Evolutionary conservation across 2,329 filamentous ascomycete genomes (phyloP), one percentile per base, ranked within the genome.

Genomic region (Botrytis elliptica): DNA sequence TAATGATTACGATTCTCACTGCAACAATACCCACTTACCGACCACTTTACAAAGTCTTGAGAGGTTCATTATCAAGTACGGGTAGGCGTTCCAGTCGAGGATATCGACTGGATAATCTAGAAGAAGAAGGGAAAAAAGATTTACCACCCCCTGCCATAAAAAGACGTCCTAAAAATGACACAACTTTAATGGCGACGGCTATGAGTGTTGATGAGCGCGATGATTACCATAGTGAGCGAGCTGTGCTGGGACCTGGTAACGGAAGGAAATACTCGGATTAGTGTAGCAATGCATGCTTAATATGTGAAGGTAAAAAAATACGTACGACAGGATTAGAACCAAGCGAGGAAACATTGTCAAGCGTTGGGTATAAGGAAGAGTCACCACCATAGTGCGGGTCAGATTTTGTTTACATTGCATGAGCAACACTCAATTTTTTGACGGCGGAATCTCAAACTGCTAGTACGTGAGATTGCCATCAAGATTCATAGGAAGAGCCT

Each of bases 1-100:
- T 77, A 55, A 81, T 78, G 68, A 78, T 77, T 36, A 80, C 81
- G 14, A 82, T 82, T 22, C 76, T 81, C 1, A 80, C 78, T 62
- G 77, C 79, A 18, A 79, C 77, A n/a, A 78, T 81, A 22, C 79
- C 79, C 33, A 76, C 77, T 10, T 73, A 79, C n/a, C 78, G 78
- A 33, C 79, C 79, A 7, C 75, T 81, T 3, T 80, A 76, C 65
- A 73, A 72, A 49, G 25, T 14, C 4, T 14, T 67, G 10, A 40
- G 9, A 55, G 25, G 12, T n/a, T 40, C 65, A 16, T 29, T 29
- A 7, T 55, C 36, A 5, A 55, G 46, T 40, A 40, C 16, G 1
- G 16, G 65, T 36, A 18, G 46, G 36, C 33, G n/a, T 25, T 55
- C 33, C 9, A 14, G 46, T 36, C 36, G 46, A 55, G 46, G 65